phyloP scores from a whole-genome alignment of 2,329 filamentous ascomycete genomes.

The Neospermospora avenae region DNA sequence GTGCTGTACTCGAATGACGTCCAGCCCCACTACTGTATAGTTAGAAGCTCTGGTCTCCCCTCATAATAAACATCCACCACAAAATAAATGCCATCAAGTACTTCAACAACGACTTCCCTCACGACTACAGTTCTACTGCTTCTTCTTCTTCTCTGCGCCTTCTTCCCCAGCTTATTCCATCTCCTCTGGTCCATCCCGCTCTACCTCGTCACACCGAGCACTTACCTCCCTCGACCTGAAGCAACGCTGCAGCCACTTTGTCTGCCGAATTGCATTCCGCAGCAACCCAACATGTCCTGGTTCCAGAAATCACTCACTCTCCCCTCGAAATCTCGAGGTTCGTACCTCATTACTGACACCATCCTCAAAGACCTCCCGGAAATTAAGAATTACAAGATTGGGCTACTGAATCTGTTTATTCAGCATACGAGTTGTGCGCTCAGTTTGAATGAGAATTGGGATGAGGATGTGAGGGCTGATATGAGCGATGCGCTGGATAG shows the following conservation, averaged over 20 bases:
- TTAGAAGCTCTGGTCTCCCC: background rate
- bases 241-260: constrained; percentile 13
- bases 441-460: constrained; percentile 89
- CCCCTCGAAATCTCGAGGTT: constrained; percentile 72
- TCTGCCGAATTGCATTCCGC: constrained; percentile 17
- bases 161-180: constrained; percentile 54
- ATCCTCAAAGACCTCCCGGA: constrained; percentile 72
- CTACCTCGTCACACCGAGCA: constrained; percentile 35
- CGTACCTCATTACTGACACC: constrained; percentile 83
- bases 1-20: background rate
- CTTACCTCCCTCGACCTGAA: constrained; percentile 27
- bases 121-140: constrained; percentile 44
- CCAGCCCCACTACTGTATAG: background rate
- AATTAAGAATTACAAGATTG: constrained; percentile 77
- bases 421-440: constrained; percentile 94
- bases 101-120: constrained; percentile 23
- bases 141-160: constrained; percentile 46
- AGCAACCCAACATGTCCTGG: constrained; percentile 63
- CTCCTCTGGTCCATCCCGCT: constrained; percentile 49
- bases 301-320: constrained; percentile 82
- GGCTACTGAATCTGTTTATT: constrained; percentile 83
- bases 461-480: constrained; percentile 79
- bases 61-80: constrained; percentile 11
- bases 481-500: constrained; percentile 89
- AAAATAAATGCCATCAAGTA: constrained; percentile 22